Conservation (phyloP, 768 basidiomycete species). For the Termitomyces sp. region DNA sequence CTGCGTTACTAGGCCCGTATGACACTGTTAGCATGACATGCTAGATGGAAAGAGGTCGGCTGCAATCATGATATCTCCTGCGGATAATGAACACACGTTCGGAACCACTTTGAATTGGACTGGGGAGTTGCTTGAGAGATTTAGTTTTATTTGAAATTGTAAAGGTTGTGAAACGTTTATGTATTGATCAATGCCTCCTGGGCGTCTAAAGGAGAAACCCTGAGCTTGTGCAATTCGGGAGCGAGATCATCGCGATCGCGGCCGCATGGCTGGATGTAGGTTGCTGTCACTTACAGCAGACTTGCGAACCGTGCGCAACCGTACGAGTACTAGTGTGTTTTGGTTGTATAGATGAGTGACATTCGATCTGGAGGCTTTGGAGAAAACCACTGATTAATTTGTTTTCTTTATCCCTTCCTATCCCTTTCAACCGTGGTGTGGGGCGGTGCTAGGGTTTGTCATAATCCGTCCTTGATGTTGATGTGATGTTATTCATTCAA, state of each 20-base stretch:
- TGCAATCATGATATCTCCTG: background rate
- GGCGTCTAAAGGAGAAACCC: no score
- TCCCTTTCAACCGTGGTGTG: background rate
- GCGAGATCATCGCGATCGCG: no score
- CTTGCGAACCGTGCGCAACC: background rate
- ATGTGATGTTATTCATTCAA: background rate
- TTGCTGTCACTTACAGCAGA: background rate
- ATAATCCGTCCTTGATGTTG: background rate
- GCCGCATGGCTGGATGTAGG: no score
- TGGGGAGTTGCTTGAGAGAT: no score
- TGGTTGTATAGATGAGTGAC: background rate
- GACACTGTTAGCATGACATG: constrained; percentile 15
- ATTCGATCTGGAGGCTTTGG: no score
- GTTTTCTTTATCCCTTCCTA: background rate
- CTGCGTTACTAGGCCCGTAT: constrained; percentile 14
- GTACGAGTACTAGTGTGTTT: background rate
- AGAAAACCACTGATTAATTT: background rate
- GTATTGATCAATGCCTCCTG: background rate
- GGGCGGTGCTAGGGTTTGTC: background rate
- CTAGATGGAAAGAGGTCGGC: background rate
- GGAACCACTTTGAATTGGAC: background rate
- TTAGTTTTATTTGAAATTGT: background rate
- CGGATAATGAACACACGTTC: background rate
- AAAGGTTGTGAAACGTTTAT: background rate
- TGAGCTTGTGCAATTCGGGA: no score